Base-by-base conservation (phyloP, 73 alveolate genomes). In the Paramecium sexaurelia region DNA sequence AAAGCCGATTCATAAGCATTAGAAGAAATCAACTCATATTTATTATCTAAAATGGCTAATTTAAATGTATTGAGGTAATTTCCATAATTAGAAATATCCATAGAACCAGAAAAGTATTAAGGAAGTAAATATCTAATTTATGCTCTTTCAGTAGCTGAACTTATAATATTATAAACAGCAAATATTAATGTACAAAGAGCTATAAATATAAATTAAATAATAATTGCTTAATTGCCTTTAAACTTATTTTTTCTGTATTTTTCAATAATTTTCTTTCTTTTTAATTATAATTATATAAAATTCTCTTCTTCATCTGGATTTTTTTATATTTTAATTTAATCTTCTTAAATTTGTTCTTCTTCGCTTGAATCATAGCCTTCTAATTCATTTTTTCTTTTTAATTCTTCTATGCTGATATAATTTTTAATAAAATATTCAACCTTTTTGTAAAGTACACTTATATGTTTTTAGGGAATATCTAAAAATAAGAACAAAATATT, bases 291-390 rank as follows among this genome's bases (percentile, higher is more conserved):
- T 20, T 61, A 55, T 6, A 51, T 35, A 6, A 61, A 37, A 15
- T 22, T 22, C 40, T 86, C 93, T 15, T 47, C 75, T 24, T 85
- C 92, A 6, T 85, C 92, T 47, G 56, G 22, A 35, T 55, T 26
- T 4, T 47, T 85, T 36, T 85, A 68, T 29, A 27, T 51, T 32
- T 78, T 78, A 84, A 20, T 57, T 5, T 32, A 3, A 56, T 55
- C 35, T 29, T 61, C 85, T 22, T 32, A 17, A 2, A 29, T 37
- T 39, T 75, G 47, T 29, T 86, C 87, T 39, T 32, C 78, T 37
- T 86, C 93, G 9, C 87, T 56, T 17, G 78, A 39, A 24, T 55
- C 86, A 37, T 86, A 86, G 8, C 87, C 93, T 86, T 57, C 67
- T 15, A 17, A 1, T 36, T 86, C 87, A 24, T 51, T 86, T 66